Base-by-base conservation (phyloP, 2,329 filamentous ascomycete genomes). In the Tolypocladium sp. region DNA sequence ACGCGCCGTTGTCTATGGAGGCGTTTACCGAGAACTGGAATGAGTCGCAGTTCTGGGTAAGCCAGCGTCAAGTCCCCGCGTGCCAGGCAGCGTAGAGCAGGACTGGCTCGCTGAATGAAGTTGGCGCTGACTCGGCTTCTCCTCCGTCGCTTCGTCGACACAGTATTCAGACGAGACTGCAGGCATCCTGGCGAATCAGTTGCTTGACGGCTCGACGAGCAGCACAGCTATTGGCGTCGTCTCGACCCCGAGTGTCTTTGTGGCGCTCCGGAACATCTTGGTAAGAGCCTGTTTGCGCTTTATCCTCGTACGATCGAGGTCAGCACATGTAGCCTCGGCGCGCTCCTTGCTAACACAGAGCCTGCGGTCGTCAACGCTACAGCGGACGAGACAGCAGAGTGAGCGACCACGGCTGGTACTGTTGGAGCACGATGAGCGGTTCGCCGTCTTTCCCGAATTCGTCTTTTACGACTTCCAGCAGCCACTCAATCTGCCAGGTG, bases 1-100 rank as follows among this genome's bases (percentile, higher is more conserved):
- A 80, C 35, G 59, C 63, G 38, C 69, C 71, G 44, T 62, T 82
- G 58, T 77, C 75, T 20, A 93, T 93, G 83, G 84, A 89, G 37
- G 77, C 82, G 1, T 94, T 93, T 67, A 79, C 79, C 1, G 90
- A 93, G 73, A 87, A 93, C 71, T 94, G 90, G 90, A 90, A 92
- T 68, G 83, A 88, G 67, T 88, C 84, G 62, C 90, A 93, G 73
- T 94, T 94, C 68, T 94, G 90, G 90, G 86, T 90, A 77, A 44
- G 78, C 69, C 22, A 38, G 40, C 15, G 44, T 56, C 25, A 15
- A 22, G 37, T 27, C 37, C 17, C 6, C 20, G 27, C 20, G 46
- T 33, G 27, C n/a, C 17, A 30, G 17, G 46, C 46, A n/a, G 27
- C 46, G 8, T 9, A 17, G 46, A 33, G 17, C 46, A 30, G 8